Evolutionary conservation across 768 basidiomycete genomes (phyloP).

Genomic region (Russula dissimulans): DNA sequence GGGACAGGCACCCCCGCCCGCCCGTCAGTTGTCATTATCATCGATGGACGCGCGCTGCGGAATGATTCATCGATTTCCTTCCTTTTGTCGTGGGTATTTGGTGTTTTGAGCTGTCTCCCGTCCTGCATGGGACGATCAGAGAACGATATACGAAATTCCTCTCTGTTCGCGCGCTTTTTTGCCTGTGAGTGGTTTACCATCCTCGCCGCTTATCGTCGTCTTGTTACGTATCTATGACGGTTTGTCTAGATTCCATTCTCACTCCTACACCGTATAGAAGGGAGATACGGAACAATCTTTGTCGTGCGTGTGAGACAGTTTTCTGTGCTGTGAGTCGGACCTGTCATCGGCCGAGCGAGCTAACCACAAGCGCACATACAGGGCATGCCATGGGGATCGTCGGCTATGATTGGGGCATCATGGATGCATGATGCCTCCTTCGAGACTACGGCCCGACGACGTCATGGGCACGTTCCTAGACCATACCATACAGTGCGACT

Average conservation of each 20-base stretch:
- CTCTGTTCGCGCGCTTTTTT: neutral
- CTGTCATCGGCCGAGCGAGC: neutral
- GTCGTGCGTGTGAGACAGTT: neutral
- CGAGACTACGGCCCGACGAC: neutral
- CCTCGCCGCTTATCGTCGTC: neutral
- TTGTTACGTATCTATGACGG: neutral
- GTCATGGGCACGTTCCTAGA: slow-evolving; percentile 10
- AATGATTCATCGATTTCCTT: neutral
- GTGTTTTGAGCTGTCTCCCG: neutral
- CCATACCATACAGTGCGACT: slow-evolving; percentile 1
- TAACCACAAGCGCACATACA: neutral
- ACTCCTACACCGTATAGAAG: neutral
- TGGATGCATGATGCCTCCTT: neutral
- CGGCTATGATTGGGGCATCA: neutral
- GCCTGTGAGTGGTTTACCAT: neutral
- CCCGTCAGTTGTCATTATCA: neutral
- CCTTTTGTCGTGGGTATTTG: neutral
- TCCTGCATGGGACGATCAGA: neutral
- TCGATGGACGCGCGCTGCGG: neutral
- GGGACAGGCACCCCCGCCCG: neutral
- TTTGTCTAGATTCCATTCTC: neutral
- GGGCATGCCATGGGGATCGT: neutral
- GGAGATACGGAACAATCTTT: neutral
- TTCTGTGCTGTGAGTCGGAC: neutral
- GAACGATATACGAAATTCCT: neutral